Conservation (phyloP, 2,329 filamentous ascomycete species). For the Sclerotinia borealis region DNA sequence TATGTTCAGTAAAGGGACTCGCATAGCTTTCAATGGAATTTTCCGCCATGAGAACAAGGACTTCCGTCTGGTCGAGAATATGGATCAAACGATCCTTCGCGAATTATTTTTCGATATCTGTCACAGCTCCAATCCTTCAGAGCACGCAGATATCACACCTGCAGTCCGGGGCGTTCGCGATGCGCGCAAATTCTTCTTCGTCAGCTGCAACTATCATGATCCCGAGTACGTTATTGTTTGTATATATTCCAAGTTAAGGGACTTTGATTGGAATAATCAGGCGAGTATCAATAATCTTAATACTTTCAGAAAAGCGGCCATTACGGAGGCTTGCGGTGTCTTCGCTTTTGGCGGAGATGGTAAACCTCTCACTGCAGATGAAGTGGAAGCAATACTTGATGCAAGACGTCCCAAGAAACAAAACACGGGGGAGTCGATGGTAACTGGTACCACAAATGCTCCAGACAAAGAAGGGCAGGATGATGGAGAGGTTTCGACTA, state of each 20-base stretch:
- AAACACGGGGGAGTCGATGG: background rate
- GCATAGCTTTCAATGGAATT: background rate
- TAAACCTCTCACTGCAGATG: background rate
- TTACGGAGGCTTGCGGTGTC: background rate
- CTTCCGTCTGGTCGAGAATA: background rate
- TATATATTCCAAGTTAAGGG: background rate
- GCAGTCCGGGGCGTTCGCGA: background rate
- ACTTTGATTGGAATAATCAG: background rate
- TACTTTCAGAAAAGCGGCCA: background rate
- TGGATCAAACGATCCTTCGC: background rate
- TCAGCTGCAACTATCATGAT: background rate
- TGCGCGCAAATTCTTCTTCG: background rate
- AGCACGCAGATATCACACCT: background rate
- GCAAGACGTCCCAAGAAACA: background rate
- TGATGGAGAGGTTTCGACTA: no score
- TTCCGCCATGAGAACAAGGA: background rate
- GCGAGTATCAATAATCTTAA: background rate
- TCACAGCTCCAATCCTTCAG: background rate
- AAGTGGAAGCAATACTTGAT: background rate
- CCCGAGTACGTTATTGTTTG: background rate
- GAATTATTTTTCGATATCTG: background rate
- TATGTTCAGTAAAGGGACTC: background rate
- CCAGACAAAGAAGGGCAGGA: background rate
- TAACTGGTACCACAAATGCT: background rate
- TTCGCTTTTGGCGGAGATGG: background rate